Evolutionary conservation across 2,329 filamentous ascomycete species (phyloP), one percentile per base, ranked within the genome.

Genomic region (Nigrograna mackinnonii): DNA sequence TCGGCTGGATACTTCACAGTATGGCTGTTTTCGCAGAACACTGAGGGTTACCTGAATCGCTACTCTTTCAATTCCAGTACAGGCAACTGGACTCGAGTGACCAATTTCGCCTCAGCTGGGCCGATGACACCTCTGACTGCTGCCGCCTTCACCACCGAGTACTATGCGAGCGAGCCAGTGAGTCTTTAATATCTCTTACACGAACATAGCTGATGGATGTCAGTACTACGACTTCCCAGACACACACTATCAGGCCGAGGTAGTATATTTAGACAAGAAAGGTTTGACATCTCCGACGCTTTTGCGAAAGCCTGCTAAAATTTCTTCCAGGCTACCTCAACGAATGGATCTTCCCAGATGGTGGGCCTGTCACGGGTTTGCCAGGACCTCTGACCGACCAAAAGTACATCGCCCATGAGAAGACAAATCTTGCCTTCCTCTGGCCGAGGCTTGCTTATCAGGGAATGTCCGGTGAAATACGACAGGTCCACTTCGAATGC

Each of bases 371-470:
- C 11, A 13, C 43, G 22, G 52, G 52, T 3, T 42, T 40, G 18
- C 39, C 49, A 16, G 52, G 52, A 5, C 37, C 52, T 5, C 39
- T 55, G 16, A 49, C 16, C 22, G 6, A 45, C 9, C 46, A 55
- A 36, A 50, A 47, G 28, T 49, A 55, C 18, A 48, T 47, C 6
- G 47, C 52, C 9, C 41, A 43, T 19, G 34, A 39, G 18, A 37
- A 39, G 5, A 43, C 47, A 12, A 39, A 49, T 9, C 26, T 55
- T 32, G 47, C 44, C 6, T 48, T 39, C 11, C 53, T 52, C 36
- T 55, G 49, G 52, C 52, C 49, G 18, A 22, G 37, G n/a, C 22
- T 51, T 11, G 22, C 49, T 14, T 55, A 52, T 36, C 52, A 55
- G 38, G 45, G 52, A 4, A 26, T 43, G 16, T 37, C 41, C 2